A percentile compares a stretch with the other conserved stretches of the same genome.
Evolutionary conservation across 2,329 filamentous ascomycete species (phyloP).

Genomic region (Hymenoscyphus albidus): DNA sequence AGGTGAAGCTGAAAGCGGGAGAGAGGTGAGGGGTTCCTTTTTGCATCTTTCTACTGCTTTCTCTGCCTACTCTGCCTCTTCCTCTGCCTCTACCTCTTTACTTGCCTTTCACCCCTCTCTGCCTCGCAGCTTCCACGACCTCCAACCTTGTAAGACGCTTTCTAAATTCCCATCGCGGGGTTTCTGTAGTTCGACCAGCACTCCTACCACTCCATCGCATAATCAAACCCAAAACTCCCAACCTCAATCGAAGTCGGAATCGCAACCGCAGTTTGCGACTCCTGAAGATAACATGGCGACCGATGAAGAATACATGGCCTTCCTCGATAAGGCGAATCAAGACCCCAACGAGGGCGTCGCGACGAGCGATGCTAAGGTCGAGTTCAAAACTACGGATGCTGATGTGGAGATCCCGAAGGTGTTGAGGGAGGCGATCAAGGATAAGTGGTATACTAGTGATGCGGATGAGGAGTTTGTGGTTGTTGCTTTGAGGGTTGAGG

Average conservation of each 20-base stretch:
- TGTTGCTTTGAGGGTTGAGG: constrained; percentile 62
- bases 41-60: background rate
- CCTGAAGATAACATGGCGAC: constrained; percentile 53
- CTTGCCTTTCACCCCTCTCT: background rate
- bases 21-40: constrained; percentile 2
- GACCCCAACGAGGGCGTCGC: constrained; percentile 62
- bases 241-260: background rate
- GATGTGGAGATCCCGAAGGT: constrained; percentile 57
- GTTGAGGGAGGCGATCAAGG: constrained; percentile 49
- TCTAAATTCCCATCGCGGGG: background rate
- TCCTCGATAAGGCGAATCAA: constrained; percentile 82
- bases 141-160: background rate
- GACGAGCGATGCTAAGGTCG: constrained; percentile 31
- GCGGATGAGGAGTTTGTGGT: constrained; percentile 82
- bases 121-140: background rate
- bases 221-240: background rate
- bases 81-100: background rate
- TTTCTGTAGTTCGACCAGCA: background rate
- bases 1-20: background rate
- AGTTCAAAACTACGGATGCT: constrained; percentile 51
- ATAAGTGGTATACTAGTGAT: constrained; percentile 72
- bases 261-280: too few species aligned
- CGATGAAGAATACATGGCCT: constrained; percentile 79
- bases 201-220: too few species aligned
- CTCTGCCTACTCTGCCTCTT: background rate